Percentiles rank a stretch among this genome's conserved stretches.
Evolutionary conservation across 805 yeast species (phyloP).

Genomic region (Wickerhamiella bombiphila): DNA sequence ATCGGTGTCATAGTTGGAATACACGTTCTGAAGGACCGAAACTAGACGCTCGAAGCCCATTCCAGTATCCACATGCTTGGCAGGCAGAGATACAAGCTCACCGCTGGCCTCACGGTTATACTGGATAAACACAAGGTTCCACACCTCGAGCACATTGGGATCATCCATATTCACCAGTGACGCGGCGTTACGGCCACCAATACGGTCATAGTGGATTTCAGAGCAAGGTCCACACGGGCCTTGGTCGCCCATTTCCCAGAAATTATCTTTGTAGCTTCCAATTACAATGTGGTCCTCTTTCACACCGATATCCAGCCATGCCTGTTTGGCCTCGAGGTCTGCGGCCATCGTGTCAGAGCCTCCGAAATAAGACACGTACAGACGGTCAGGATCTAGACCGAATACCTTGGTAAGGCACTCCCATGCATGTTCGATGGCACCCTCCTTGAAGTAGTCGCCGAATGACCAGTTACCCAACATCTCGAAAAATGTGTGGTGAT

Average conservation of each 20-base stretch:
- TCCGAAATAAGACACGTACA: constrained; percentile 92
- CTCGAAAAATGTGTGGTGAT: constrained; percentile 97
- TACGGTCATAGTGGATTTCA: constrained; percentile 93
- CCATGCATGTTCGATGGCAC: constrained; percentile 84
- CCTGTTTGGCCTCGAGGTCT: constrained; percentile 80
- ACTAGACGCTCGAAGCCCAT: constrained; percentile 98
- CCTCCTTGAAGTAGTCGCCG: constrained; percentile 96
- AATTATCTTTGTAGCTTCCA: constrained; percentile 81
- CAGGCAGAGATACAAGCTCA: constrained; percentile 68
- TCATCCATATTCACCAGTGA: constrained; percentile 87
- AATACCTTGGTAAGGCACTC: constrained; percentile 75
- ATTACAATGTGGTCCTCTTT: constrained; percentile 85
- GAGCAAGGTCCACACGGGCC: constrained; percentile 99
- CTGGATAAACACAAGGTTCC: constrained; percentile 97
- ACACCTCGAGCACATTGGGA: constrained; percentile 92
- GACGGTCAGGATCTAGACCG: constrained; percentile 60
- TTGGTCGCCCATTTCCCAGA: constrained; percentile 99
- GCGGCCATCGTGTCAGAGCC: constrained; percentile 81
- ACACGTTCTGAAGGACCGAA: constrained; percentile 77
- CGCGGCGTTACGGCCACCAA: constrained; percentile 96
- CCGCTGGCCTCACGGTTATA: constrained; percentile 87
- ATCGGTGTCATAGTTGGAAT: constrained; percentile 94
- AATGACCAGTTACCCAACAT: constrained; percentile 99
- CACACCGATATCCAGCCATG: constrained; percentile 81
- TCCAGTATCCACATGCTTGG: constrained; percentile 95